These are phyloP conservation scores for Claviceps arundinis DNA, from an alignment of 2,329 filamentous ascomycete species.

Conservation along the genomic window DNA sequence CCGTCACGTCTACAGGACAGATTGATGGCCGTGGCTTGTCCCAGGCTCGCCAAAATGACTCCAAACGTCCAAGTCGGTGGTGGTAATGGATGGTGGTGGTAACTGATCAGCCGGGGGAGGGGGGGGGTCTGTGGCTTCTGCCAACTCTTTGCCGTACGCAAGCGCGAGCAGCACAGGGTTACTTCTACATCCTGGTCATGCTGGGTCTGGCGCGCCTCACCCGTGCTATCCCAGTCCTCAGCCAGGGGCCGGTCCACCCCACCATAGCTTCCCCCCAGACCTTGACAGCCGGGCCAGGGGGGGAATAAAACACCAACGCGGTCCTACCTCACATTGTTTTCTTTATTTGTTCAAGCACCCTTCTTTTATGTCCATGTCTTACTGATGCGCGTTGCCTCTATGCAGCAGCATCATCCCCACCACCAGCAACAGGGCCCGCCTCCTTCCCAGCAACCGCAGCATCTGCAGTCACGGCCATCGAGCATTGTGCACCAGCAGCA, in stretches of 20 bases:
- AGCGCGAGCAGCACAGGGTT: constrained; percentile 16
- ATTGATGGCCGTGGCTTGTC: too few relatives aligned
- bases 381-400: constrained; percentile 49
- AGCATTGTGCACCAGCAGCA: constrained; percentile 59
- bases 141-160: constrained; percentile 12
- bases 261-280: constrained; percentile 27
- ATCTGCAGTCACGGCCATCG: constrained; percentile 58
- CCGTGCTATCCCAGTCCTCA: constrained; percentile 34
- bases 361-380: constrained; percentile 23
- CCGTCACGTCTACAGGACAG: too few relatives aligned
- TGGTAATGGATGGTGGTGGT: neutral
- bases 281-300: constrained; percentile 26
- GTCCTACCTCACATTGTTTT: constrained; percentile 29
- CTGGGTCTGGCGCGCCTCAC: constrained; percentile 35
- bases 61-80: too few relatives aligned
- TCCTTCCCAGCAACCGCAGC: constrained; percentile 32
- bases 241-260: constrained; percentile 18
- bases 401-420: constrained; percentile 61
- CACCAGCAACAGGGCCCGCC: constrained; percentile 61
- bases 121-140: neutral
- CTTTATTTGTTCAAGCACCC: constrained; percentile 21
- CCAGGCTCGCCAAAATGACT: too few relatives aligned
- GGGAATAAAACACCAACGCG: constrained; percentile 37
- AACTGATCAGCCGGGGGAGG: neutral
- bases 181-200: constrained; percentile 26